Evolutionary conservation across 2,329 filamentous ascomycete species (phyloP), one percentile per base, ranked within the genome.

Genomic region (Fusarium sp.): DNA sequence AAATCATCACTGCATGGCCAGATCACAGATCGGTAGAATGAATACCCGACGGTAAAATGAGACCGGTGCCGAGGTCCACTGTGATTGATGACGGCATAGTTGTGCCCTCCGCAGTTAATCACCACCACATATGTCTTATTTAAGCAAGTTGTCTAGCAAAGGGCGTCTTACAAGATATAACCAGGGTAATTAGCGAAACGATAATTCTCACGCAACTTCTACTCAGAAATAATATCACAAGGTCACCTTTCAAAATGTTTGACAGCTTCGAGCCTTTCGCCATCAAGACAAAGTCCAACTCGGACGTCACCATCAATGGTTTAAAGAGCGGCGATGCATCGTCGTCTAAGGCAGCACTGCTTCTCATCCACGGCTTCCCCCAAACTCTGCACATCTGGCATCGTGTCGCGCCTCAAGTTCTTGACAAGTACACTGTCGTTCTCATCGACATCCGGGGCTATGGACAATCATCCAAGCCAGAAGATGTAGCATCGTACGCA

Each of bases 361-460:
- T 87, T 7, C 77, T 87, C 9, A 75, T 87, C 8, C 85, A 87
- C 55, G 85, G 85, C 36, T 87, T 84, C 66, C 86, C 85, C 0
- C 84, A 87, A 71, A 86, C 80, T 6, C 78, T 81, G 18, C 82
- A 83, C 63, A 86, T 87, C 18, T 87, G 86, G 86, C 84, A 87
- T 72, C 74, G 75, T 7, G 74, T 87, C 1, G 78, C 80, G 0
- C 79, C 80, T 1, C 72, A 76, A 22, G 78, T 87, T 2, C 69
- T 75, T 0, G 68, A 74, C 14, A 68, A 68, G 4, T 87, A 81
- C 77, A 82, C 78, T 0, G 66, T 87, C 6, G 71, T 87, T 5
- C 72, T 82, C 4, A 74, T 84, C 3, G 85, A 87, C 68, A 78
- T 87, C 10, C 83, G 85, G 18, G 85, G 85, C 33, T 87, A 87